phyloP scores from a whole-genome alignment of 768 basidiomycete species.

The Tricholoma saponaceum region DNA sequence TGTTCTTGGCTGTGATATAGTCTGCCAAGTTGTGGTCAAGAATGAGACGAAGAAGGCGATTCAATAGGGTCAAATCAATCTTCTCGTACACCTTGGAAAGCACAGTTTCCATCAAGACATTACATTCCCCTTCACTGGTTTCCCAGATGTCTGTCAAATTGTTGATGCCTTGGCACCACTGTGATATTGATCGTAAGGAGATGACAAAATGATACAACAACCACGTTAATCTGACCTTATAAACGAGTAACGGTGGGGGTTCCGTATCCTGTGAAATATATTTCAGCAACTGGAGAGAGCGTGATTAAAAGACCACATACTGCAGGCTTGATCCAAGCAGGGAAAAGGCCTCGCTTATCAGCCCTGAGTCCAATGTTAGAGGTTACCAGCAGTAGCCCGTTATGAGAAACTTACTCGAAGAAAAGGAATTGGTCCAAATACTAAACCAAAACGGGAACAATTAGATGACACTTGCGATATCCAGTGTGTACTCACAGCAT shows the following conservation, averaged over 20 bases:
- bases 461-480: neutral
- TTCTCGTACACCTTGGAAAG: constrained; percentile 98
- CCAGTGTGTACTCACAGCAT: constrained; percentile 59
- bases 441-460: constrained; percentile 28
- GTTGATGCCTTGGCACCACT: constrained; percentile 99
- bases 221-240: constrained; percentile 51
- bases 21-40: constrained; percentile 98
- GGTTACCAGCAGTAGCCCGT: neutral
- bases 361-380: constrained; percentile 39
- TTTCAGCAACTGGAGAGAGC: constrained; percentile 1
- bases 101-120: constrained; percentile 98
- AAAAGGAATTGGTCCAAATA: constrained; percentile 98
- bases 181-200: neutral
- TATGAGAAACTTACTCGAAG: constrained; percentile 62
- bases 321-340: constrained; percentile 98
- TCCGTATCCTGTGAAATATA: constrained; percentile 66
- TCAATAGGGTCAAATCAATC: constrained; percentile 93
- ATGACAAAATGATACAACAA: neutral
- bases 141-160: constrained; percentile 99
- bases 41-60: constrained; percentile 92
- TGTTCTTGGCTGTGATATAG: constrained; percentile 99
- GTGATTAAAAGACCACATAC: constrained; percentile 24
- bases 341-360: constrained; percentile 97
- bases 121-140: constrained; percentile 95
- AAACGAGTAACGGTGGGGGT: constrained; percentile 93